These are phyloP conservation scores for Bertia moriformis DNA, from an alignment of 2,329 filamentous ascomycete genomes.

Conservation along the genomic window DNA sequence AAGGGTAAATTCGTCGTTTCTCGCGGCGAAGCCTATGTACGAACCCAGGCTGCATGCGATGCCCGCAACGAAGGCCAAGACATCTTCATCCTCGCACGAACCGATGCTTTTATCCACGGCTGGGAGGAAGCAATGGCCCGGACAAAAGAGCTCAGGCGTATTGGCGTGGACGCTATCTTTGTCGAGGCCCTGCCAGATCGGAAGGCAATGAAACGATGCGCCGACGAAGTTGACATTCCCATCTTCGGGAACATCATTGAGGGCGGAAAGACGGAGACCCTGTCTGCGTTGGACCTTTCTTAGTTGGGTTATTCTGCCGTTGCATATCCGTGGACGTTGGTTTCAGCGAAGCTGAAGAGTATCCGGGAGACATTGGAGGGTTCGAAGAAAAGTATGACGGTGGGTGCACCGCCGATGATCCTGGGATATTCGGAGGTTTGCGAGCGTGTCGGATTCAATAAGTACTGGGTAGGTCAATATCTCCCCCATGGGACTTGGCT, in stretches of 20 bases:
- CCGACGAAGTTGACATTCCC: constrained; percentile 19
- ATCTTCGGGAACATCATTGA: constrained; percentile 27
- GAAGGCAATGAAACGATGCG: constrained; percentile 21
- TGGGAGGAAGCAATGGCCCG: constrained; percentile 27
- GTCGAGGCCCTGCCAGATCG: constrained; percentile 26
- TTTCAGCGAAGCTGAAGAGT: constrained; percentile 20
- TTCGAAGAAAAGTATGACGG: constrained; percentile 17
- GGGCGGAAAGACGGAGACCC: constrained; percentile 22
- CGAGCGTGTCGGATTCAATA: constrained; percentile 19
- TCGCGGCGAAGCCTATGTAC: constrained; percentile 25
- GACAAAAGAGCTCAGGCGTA: constrained; percentile 22
- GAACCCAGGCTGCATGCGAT: constrained; percentile 27
- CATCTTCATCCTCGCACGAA: constrained; percentile 28
- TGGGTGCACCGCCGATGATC: constrained; percentile 18
- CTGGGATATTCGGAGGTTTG: constrained; percentile 19
- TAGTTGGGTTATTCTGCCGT: constrained; percentile 18
- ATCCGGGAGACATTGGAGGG: constrained; percentile 10
- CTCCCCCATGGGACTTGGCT: no score
- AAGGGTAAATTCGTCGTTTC: constrained; percentile 28
- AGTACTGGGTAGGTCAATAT: constrained; percentile 10
- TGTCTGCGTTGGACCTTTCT: constrained; percentile 20
- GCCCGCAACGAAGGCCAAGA: constrained; percentile 26
- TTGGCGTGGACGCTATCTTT: constrained; percentile 28
- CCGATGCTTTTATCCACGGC: constrained; percentile 23
- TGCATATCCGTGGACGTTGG: constrained; percentile 22